These are phyloP conservation scores for Pythium phragmiticola DNA, from an alignment of 352 stramenopile species.

Conservation along the genomic window DNA sequence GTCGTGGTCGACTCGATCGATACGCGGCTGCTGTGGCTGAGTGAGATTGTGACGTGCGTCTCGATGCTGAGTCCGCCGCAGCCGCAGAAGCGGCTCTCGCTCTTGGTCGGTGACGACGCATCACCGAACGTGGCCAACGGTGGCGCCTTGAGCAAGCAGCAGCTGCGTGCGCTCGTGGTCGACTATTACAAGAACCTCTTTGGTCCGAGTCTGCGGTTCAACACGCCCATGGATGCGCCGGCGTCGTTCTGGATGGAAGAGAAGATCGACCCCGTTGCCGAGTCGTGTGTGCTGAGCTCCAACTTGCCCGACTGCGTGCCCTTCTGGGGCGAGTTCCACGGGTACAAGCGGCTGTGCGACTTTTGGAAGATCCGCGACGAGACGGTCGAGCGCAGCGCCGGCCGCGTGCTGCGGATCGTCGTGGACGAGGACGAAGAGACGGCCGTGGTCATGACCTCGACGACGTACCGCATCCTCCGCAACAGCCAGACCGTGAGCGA, in stretches of 20 bases:
- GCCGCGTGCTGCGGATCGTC: slow-evolving; percentile 77
- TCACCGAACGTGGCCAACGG: slow-evolving; percentile 11
- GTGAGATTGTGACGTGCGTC: slow-evolving; percentile 69
- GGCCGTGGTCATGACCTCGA: slow-evolving; percentile 87
- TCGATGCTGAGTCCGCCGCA: slow-evolving; percentile 34
- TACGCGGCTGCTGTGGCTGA: slow-evolving; percentile 78
- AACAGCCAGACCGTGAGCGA: slow-evolving; percentile 86
- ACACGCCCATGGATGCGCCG: slow-evolving; percentile 70
- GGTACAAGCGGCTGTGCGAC: slow-evolving; percentile 84
- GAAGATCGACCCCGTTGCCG: slow-evolving; percentile 73
- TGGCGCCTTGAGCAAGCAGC: slow-evolving; percentile 51
- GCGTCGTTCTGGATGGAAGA: slow-evolving; percentile 85
- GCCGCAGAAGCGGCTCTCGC: slow-evolving; percentile 54
- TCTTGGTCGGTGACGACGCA: slow-evolving; percentile 41
- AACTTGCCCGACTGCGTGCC: slow-evolving; percentile 84
- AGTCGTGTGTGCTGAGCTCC: slow-evolving; percentile 76
- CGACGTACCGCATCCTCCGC: slow-evolving; percentile 82
- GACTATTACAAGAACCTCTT: slow-evolving; percentile 84
- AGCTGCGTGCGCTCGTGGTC: slow-evolving; percentile 75
- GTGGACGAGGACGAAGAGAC: slow-evolving; percentile 86
- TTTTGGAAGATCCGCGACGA: slow-evolving; percentile 89
- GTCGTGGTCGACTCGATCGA: slow-evolving; percentile 85
- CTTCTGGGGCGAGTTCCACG: slow-evolving; percentile 88
- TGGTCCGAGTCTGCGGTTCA: slow-evolving; percentile 74
- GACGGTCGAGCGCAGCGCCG: slow-evolving; percentile 79